These are phyloP conservation scores for Chlamydomonas urium DNA, from an alignment of 139 green algal species.

Conservation along the genomic window DNA sequence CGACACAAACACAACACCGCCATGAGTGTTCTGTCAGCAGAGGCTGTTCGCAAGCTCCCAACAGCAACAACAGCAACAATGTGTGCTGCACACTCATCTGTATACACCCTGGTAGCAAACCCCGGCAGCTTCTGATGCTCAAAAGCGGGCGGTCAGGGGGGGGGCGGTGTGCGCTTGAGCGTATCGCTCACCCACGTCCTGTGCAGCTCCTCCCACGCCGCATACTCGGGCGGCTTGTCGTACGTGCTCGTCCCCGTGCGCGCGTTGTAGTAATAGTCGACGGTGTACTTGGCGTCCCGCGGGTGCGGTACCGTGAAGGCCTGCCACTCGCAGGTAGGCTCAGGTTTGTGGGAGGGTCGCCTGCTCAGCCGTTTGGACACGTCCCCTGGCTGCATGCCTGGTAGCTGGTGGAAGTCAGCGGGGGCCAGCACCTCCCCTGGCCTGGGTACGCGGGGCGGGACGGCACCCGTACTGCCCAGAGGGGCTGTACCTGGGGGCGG, in stretches of 20 bases:
- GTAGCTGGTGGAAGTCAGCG: slow-evolving; percentile 7
- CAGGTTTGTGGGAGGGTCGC: background rate
- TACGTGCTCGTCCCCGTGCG: slow-evolving; percentile 33
- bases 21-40: too few species aligned
- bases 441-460: too few species aligned
- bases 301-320: slow-evolving; percentile 21
- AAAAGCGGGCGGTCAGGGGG: too few species aligned
- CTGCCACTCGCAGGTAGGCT: slow-evolving; percentile 36
- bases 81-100: too few species aligned
- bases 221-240: slow-evolving; percentile 41
- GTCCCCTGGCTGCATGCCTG: slow-evolving; percentile 22
- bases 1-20: too few species aligned
- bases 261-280: slow-evolving; percentile 45
- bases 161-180: too few species aligned
- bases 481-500: too few species aligned
- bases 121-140: too few species aligned
- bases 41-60: too few species aligned
- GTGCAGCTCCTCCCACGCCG: slow-evolving; percentile 27
- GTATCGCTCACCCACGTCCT: slow-evolving; percentile 16
- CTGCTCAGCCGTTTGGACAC: slow-evolving; percentile 19
- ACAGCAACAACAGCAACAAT: too few species aligned
- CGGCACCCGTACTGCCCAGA: too few species aligned
- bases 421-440: slow-evolving; percentile 10
- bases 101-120: too few species aligned
- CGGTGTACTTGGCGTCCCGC: slow-evolving; percentile 16